Evolutionary conservation across 2,329 filamentous ascomycete species (phyloP).

Genomic region (Sordariomycetes sp.): DNA sequence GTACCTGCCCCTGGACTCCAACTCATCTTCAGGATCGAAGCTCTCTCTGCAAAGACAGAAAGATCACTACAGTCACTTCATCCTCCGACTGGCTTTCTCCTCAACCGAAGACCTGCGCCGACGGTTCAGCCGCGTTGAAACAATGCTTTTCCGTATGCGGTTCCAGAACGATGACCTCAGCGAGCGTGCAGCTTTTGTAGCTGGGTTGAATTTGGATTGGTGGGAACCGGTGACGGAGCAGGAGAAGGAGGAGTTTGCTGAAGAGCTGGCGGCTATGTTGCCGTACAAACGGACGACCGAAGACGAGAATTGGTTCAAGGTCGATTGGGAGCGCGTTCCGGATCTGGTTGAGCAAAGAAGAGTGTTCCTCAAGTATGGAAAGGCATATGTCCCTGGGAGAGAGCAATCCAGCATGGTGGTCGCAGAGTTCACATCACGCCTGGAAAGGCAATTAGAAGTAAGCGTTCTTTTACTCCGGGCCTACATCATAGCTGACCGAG

Average conservation of each 20-base stretch:
- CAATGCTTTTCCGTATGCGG: constrained; percentile 77
- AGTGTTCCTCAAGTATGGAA: constrained; percentile 70
- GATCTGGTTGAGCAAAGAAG: constrained; percentile 75
- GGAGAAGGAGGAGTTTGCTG: constrained; percentile 58
- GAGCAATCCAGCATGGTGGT: constrained; percentile 87
- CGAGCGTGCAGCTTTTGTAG: constrained; percentile 70
- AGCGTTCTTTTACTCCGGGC: constrained; percentile 8
- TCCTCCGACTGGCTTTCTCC: constrained; percentile 85
- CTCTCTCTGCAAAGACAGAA: constrained; percentile 73
- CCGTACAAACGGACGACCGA: constrained; percentile 39
- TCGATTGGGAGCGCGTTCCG: constrained; percentile 89
- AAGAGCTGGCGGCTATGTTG: constrained; percentile 47
- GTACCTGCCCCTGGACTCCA: constrained; percentile 71
- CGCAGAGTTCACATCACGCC: constrained; percentile 69
- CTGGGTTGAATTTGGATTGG: constrained; percentile 73
- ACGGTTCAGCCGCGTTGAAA: constrained; percentile 80
- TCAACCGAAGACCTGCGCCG: constrained; percentile 83
- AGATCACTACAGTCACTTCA: constrained; percentile 97
- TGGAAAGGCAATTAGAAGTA: constrained; percentile 81
- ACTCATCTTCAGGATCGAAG: constrained; percentile 51
- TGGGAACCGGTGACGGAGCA: constrained; percentile 77
- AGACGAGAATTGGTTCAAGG: constrained; percentile 89
- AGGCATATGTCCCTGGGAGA: constrained; percentile 80
- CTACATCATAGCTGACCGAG: not conserved
- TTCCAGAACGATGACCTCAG: constrained; percentile 66